phyloP scores from a whole-genome alignment of 2,329 filamentous ascomycete genomes.

The Penicillium sp. region DNA sequence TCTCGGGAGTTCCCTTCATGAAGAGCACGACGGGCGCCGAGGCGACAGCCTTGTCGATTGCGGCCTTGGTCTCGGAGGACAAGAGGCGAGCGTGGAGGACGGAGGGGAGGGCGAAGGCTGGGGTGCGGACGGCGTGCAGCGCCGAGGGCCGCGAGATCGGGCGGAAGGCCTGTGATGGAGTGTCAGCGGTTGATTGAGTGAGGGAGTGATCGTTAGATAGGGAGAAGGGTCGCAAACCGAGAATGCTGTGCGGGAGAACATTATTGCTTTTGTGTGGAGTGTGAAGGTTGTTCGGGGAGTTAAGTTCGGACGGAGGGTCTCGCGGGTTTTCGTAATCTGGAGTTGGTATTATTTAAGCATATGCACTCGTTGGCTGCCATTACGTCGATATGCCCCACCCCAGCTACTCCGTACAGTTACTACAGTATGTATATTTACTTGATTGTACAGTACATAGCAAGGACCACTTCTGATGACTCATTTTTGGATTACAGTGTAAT shows the following conservation, averaged over 20 bases:
- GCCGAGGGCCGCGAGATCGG: slow-evolving; percentile 31
- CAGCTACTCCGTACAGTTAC: not conserved
- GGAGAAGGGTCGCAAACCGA: slow-evolving; percentile 16
- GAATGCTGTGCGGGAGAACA: slow-evolving; percentile 33
- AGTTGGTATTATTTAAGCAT: slow-evolving; percentile 19
- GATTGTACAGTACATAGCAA: not conserved
- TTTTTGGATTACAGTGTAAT: not conserved
- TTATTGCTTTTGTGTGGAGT: slow-evolving; percentile 10
- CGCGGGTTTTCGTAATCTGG: not conserved
- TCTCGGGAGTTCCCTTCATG: slow-evolving; percentile 98
- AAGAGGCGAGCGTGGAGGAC: slow-evolving; percentile 62
- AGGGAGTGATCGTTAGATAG: not conserved
- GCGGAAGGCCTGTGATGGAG: slow-evolving; percentile 32
- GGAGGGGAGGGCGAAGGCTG: slow-evolving; percentile 42
- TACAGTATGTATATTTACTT: not conserved
- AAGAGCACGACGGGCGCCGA: slow-evolving; percentile 94
- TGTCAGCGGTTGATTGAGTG: not conserved
- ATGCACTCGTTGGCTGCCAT: slow-evolving; percentile 17
- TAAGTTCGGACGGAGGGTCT: slow-evolving; percentile 1
- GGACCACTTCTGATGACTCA: not conserved
- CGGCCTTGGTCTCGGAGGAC: slow-evolving; percentile 74
- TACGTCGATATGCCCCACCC: slow-evolving; percentile 18
- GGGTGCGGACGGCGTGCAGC: slow-evolving; percentile 23
- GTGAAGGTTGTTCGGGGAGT: slow-evolving; percentile 7
- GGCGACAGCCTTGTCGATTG: slow-evolving; percentile 86